Evolutionary conservation across 768 basidiomycete genomes (phyloP), one percentile per base, ranked within the genome.

Genomic region (Cystofilobasidium ferigula): DNA sequence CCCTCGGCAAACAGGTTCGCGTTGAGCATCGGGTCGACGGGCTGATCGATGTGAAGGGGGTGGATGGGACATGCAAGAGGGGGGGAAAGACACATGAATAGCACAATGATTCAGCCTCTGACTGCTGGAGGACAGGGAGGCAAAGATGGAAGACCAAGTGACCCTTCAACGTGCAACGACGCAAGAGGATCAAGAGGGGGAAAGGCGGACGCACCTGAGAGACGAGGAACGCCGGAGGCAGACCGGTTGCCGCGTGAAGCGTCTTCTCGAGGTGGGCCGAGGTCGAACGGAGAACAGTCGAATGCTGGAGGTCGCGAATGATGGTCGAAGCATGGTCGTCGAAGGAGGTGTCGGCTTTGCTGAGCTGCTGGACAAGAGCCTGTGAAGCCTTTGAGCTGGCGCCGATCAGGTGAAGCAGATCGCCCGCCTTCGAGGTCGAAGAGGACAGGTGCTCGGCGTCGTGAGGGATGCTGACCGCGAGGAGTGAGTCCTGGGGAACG

Each of bases 1-100:
- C 48, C 47, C 30, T 56, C 28, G 18, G 43, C 34, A 45, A 45
- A 53, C 9, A 69, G 63, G 57, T 71, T 28, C 7, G 73, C 64
- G 69, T 75, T 78, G 76, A 82, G 73, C 70, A 78, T 79, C 72
- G 82, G 78, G 74, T 81, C 78, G 77, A 82, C 76, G 54, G 81
- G 80, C 83, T 84, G 74, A 72, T 75, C 62, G 48, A 48, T 71
- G 73, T 62, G 73, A 2, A 20, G 2, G 42, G 24, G 28, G n/a
- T 24, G 30, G n/a, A 58, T n/a, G 0, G 38, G 47, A 20, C 12
- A 30, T 26, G 3, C 20, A 62, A 38, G 12, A 13, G 28, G 16
- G 30, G n/a, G 9, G 32, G 51, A 62, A 13, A 12, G 47, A 35
- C 12, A 22, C 14, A 26, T 26, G 36, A 40, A 40, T 22, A 36